A percentile compares a stretch with the other conserved stretches of the same genome.
These are phyloP conservation scores for Evansstolkia leycettana DNA, from an alignment of 495 filamentous ascomycete genomes.

Conservation along the genomic window DNA sequence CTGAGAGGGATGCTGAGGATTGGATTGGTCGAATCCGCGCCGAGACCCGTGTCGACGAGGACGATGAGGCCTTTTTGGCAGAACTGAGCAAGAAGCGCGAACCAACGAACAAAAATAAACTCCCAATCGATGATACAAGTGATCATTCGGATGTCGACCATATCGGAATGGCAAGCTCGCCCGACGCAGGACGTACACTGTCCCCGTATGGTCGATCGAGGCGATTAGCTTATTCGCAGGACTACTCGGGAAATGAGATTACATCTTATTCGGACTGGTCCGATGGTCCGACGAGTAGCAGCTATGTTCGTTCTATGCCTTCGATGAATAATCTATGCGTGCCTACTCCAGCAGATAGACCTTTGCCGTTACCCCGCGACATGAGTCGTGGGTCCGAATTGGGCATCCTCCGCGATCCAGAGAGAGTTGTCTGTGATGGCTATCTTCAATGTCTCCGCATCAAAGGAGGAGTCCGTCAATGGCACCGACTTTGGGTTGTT, in stretches of 20 bases:
- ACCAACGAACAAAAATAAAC: slow-evolving; percentile 19
- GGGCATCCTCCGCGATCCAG: slow-evolving; percentile 46
- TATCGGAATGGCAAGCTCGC: slow-evolving; percentile 28
- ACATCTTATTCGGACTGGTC: slow-evolving; percentile 87
- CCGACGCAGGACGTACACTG: slow-evolving; percentile 25
- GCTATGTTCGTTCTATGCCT: slow-evolving; percentile 19
- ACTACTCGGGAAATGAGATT: slow-evolving; percentile 81
- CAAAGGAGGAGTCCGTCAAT: slow-evolving; percentile 79
- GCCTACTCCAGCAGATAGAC: slow-evolving; percentile 16
- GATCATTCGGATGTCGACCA: slow-evolving; percentile 28
- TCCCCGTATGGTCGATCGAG: slow-evolving; percentile 16
- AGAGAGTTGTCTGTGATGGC: slow-evolving; percentile 81
- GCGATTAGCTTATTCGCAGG: slow-evolving; percentile 42
- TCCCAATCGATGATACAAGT: slow-evolving; percentile 33
- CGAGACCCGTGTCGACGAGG: slow-evolving; percentile 73
- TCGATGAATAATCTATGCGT: slow-evolving; percentile 21
- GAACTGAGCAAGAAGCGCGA: slow-evolving; percentile 34
- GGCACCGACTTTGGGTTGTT: slow-evolving; percentile 91
- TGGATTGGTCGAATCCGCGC: slow-evolving; percentile 78
- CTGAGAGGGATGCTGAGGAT: slow-evolving; percentile 62
- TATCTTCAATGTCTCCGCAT: slow-evolving; percentile 78
- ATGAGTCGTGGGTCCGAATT: slow-evolving; percentile 42
- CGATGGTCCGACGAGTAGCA: slow-evolving; percentile 39
- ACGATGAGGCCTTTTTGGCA: slow-evolving; percentile 64
- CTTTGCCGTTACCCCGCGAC: slow-evolving; percentile 32